Conservation (phyloP, 495 filamentous ascomycete genomes). For the Venustampulla echinocandica region DNA sequence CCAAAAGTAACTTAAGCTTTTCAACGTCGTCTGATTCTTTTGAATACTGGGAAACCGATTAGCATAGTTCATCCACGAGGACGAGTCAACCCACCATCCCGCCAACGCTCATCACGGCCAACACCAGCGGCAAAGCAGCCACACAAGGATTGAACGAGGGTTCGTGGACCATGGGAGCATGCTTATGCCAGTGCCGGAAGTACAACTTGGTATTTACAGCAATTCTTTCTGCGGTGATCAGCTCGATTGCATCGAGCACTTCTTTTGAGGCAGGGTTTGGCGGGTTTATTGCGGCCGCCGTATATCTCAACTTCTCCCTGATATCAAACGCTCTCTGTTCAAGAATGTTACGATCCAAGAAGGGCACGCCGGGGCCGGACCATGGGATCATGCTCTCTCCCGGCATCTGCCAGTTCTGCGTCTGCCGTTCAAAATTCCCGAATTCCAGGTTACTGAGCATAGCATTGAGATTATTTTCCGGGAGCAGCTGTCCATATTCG, state of each 20-base stretch:
- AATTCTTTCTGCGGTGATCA: constrained; percentile 17
- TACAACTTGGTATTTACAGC: constrained; percentile 19
- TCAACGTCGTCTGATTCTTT: constrained; percentile 10
- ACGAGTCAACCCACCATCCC: constrained; percentile 21
- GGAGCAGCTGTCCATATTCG: constrained; percentile 4
- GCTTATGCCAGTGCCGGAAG: constrained; percentile 24
- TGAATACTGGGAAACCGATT: constrained; percentile 12
- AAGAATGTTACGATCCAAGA: constrained; percentile 14
- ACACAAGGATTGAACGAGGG: constrained; percentile 19
- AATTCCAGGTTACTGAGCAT: constrained; percentile 18
- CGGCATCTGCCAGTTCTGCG: constrained; percentile 16
- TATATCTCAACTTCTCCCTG: constrained; percentile 21
- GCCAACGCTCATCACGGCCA: constrained; percentile 21
- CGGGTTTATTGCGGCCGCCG: constrained; percentile 9
- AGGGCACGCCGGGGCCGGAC: constrained; percentile 9
- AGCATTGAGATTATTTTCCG: constrained; percentile 14
- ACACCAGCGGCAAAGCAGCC: constrained; percentile 17
- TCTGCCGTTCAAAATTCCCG: constrained; percentile 13
- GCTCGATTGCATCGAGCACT: constrained; percentile 12
- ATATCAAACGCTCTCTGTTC: constrained; percentile 22
- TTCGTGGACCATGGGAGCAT: constrained; percentile 22
- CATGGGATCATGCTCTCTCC: constrained; percentile 16
- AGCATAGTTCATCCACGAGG: too few relatives aligned
- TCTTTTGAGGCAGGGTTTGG: constrained; percentile 13
- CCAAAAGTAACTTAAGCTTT: constrained; percentile 17